Base-by-base conservation (phyloP, 1,139 yeast species). In the Blastobotrys apis region DNA sequence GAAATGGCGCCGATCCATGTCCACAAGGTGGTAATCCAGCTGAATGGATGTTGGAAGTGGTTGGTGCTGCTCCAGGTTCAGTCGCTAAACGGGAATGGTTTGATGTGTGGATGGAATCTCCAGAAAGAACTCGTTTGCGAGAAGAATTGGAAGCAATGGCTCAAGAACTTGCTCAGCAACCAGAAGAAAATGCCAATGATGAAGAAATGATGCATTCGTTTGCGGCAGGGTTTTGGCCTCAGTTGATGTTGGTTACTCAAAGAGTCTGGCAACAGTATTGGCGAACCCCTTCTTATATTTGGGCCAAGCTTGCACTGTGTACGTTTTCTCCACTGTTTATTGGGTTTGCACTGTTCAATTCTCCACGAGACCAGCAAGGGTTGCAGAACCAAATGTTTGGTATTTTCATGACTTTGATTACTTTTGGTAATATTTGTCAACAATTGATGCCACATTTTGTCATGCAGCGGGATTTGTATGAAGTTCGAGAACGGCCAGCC, bases 401-500 rank as follows among this genome's bases (percentile, higher is more conserved):
- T 2, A 64, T 80, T 43, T 84, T 84, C 68, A 80, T 83, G 87
- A 72, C 79, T 53, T 63, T 78, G 48, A 73, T 79, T 55, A 71
- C 79, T 41, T 73, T 81, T 65, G 75, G 75, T 51, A 80, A 86
- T 35, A 57, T 83, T 51, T 62, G 80, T 44, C 84, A 84, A 63
- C 95, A 86, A 64, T 76, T 80, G 69, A 68, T 85, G 57, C 94
- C 94, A 34, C 69, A 74, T 47, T 85, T 73, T 60, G 81, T 81
- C 39, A 63, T 68, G 39, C 94, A 84, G 64, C 78, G 96, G 66
- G 80, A 79, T 55, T 69, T 88, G 37, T 88, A 85, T 61, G 95
- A 86, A 62, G 90, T 81, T n/a, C 78, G 95, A 62, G 97, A 87
- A 65, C 78, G 94, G 35, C 95, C 95, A 9, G 81, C 77, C 50